These are phyloP conservation scores for Gracilaria vermiculophylla DNA, from an alignment of 23 red algal genomes.

Conservation along the genomic window DNA sequence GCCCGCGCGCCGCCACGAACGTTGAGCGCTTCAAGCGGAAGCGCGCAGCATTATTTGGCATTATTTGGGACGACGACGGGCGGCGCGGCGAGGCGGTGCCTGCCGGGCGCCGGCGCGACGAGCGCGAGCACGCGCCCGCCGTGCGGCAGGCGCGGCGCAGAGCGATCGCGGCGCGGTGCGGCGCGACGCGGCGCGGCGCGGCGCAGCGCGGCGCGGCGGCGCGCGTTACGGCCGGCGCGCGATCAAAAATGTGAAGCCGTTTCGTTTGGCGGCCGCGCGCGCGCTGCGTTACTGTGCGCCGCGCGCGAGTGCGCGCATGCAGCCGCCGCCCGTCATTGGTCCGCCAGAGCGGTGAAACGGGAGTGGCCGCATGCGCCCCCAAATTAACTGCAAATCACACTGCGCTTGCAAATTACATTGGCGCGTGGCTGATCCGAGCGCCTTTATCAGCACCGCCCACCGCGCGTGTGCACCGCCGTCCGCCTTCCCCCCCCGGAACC, in stretches of 20 bases:
- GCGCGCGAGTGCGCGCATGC: not conserved
- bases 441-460: not conserved
- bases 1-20: too few relatives aligned
- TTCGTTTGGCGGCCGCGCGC: not conserved
- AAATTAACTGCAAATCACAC: constrained; percentile 4
- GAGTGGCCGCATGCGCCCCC: not conserved
- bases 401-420: constrained; percentile 3
- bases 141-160: too few relatives aligned
- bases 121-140: too few relatives aligned
- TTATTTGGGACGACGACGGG: not conserved
- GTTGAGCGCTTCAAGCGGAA: not conserved
- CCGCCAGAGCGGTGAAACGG: not conserved
- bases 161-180: too few relatives aligned
- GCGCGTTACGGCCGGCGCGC: too few relatives aligned
- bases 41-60: not conserved
- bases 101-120: too few relatives aligned
- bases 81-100: too few relatives aligned
- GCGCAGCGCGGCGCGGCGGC: too few relatives aligned
- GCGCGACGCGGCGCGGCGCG: too few relatives aligned
- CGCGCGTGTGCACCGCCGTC: not conserved
- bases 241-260: too few relatives aligned
- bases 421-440: constrained; percentile 9
- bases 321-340: not conserved
- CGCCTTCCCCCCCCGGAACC: too few relatives aligned
- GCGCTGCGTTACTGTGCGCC: not conserved